A percentile compares a stretch with the other conserved stretches of the same genome.
These are phyloP conservation scores for Cryptosporidium xiaoi DNA, from an alignment of 169 alveolate species.

Conservation along the genomic window DNA sequence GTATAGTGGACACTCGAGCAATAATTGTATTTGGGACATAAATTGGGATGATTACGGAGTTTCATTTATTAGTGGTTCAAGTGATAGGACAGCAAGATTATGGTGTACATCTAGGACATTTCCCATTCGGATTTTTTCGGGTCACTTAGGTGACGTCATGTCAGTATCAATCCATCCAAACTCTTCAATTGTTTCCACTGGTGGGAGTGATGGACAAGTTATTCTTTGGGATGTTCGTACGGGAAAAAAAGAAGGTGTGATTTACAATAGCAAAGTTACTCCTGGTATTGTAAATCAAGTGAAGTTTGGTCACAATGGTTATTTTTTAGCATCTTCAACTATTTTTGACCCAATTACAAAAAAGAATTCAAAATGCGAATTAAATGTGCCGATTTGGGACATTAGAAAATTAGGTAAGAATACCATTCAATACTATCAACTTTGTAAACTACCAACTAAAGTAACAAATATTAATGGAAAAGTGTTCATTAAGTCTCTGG, in stretches of 20 bases:
- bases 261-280: constrained; percentile 17
- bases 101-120: constrained; percentile 79
- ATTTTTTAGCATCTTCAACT: constrained; percentile 53
- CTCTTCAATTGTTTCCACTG: constrained; percentile 83
- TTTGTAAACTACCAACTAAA: constrained; percentile 33
- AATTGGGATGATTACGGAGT: constrained; percentile 83
- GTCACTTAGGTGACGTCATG: constrained; percentile 86
- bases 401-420: constrained; percentile 17
- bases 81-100: constrained; percentile 83
- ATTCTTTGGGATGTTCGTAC: constrained; percentile 75
- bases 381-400: constrained; percentile 52
- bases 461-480: background rate
- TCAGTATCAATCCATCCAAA: constrained; percentile 85
- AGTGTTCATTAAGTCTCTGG: constrained; percentile 41
- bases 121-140: constrained; percentile 82
- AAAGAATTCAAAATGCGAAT: background rate
- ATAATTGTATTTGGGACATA: constrained; percentile 80
- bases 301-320: constrained; percentile 62
- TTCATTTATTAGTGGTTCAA: constrained; percentile 84
- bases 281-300: constrained; percentile 48
- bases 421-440: constrained; percentile 40
- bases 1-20: constrained; percentile 38
- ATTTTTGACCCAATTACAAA: background rate
- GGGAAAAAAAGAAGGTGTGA: constrained; percentile 46
- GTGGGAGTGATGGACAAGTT: constrained; percentile 84